Evolutionary conservation across 208 protist species (phyloP).

Genomic region (Zelonia costaricensis): DNA sequence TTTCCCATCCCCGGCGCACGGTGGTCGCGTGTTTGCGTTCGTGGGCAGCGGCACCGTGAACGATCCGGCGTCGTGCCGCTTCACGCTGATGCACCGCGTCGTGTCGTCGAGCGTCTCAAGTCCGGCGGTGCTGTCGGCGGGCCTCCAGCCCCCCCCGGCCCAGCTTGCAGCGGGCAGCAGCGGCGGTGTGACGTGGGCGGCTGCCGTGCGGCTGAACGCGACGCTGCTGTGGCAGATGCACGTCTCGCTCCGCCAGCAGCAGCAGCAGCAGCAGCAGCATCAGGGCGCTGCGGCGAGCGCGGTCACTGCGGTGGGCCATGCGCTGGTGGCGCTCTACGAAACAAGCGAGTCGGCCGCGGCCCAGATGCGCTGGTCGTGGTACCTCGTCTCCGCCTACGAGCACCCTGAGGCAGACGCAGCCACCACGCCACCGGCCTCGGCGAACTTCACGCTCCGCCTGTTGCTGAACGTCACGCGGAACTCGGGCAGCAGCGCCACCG

Average conservation of each 20-base stretch:
- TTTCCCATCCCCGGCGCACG: background rate
- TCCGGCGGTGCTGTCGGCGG: background rate
- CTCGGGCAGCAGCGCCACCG: background rate
- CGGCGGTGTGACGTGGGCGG: conserved; percentile 20
- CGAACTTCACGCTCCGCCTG: conserved; percentile 13
- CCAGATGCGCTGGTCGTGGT: conserved; percentile 3
- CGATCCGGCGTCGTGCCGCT: conserved; percentile 19
- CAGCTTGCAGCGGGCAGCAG: too few relatives aligned
- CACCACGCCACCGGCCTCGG: background rate
- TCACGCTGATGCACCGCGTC: conserved; percentile 23
- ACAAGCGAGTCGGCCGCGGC: background rate
- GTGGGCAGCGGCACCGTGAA: conserved; percentile 25
- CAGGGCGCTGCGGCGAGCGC: background rate
- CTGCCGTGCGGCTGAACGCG: conserved; percentile 24
- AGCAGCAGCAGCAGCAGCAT: background rate
- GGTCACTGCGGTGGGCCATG: conserved; percentile 11
- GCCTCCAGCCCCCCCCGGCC: too few relatives aligned
- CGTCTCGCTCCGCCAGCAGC: conserved; percentile 3
- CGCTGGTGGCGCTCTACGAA: conserved; percentile 7
- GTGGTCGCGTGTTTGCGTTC: conserved; percentile 14
- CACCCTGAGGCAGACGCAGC: background rate
- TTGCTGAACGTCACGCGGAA: conserved; percentile 9
- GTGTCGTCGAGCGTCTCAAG: conserved; percentile 12
- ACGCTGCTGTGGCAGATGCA: conserved; percentile 27
- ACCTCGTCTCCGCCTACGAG: conserved; percentile 18